phyloP scores from a whole-genome alignment of 1,139 yeast species.

The Geotrichum restrictum region DNA sequence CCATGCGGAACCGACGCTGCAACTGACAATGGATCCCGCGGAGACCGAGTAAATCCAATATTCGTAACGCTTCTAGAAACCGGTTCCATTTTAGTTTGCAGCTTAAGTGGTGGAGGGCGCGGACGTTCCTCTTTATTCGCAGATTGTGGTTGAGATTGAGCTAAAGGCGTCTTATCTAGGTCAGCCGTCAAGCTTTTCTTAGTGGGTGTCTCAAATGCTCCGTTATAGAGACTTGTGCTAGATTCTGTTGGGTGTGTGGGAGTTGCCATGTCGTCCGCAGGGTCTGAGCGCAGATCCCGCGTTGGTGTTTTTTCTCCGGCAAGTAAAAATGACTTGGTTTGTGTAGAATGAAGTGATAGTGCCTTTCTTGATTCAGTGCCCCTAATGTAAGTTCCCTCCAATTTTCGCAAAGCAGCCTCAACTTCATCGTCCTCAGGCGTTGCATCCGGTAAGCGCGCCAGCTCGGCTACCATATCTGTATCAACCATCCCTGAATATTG shows the following conservation, averaged over 20 bases:
- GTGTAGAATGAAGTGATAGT: neutral
- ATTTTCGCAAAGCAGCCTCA: conserved; percentile 65
- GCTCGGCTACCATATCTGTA: conserved; percentile 29
- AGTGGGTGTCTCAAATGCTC: conserved; percentile 19
- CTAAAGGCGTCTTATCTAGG: neutral
- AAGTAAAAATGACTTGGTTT: neutral
- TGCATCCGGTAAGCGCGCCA: conserved; percentile 77
- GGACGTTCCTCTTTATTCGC: neutral
- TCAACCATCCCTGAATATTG: conserved; percentile 20
- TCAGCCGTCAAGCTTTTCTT: neutral
- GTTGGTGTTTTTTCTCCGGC: too few species aligned
- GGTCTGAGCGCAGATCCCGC: neutral
- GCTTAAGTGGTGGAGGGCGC: conserved; percentile 2
- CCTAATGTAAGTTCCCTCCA: conserved; percentile 58
- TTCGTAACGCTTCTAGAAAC: neutral
- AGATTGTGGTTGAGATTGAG: neutral
- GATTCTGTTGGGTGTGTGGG: neutral
- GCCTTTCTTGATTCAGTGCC: conserved; percentile 12
- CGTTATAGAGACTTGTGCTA: conserved; percentile 13
- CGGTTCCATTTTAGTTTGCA: neutral
- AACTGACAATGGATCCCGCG: conserved; percentile 18
- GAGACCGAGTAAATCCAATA: conserved; percentile 2
- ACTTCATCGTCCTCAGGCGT: conserved; percentile 65
- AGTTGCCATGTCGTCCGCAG: neutral
- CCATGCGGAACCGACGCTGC: conserved; percentile 22